Conservation (phyloP, 2,329 filamentous ascomycete genomes). For the Neonectria magnoliae region DNA sequence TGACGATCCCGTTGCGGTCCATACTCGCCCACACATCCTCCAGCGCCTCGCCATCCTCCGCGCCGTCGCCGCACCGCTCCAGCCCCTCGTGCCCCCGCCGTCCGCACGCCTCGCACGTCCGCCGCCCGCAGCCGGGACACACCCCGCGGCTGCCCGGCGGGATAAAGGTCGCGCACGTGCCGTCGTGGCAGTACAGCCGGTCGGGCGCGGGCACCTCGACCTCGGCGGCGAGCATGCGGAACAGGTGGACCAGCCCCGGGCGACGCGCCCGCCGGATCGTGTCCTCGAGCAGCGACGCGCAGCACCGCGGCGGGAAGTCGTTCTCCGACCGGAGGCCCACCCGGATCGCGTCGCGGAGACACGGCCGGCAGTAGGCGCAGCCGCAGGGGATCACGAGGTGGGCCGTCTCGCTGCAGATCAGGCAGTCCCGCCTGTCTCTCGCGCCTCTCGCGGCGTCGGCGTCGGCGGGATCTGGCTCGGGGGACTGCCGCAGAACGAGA, state of each 20-base stretch:
- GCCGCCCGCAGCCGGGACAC: constrained; percentile 23
- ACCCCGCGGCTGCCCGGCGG: constrained; percentile 9
- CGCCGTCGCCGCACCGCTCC: constrained; percentile 23
- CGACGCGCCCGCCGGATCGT: constrained; percentile 20
- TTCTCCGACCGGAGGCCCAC: constrained; percentile 30
- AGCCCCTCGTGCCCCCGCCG: constrained; percentile 19
- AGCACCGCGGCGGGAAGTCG: constrained; percentile 40
- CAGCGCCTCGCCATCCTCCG: background rate
- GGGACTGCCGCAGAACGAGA: background rate
- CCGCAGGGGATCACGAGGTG: constrained; percentile 25
- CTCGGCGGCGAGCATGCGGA: constrained; percentile 34
- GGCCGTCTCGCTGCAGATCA: constrained; percentile 27
- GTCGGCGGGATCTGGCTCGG: background rate
- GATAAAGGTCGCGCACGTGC: constrained; percentile 35
- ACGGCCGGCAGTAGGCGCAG: constrained; percentile 35
- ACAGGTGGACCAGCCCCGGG: constrained; percentile 34
- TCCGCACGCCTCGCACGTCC: constrained; percentile 29
- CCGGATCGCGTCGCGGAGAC: constrained; percentile 32
- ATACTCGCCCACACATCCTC: constrained; percentile 41
- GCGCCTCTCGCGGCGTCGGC: background rate
- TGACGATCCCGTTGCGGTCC: constrained; percentile 34
- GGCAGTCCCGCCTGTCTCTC: constrained; percentile 22
- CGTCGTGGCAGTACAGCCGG: constrained; percentile 38
- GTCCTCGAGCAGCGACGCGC: constrained; percentile 27
- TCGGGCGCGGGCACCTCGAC: background rate